Percentiles rank a stretch among this genome's conserved stretches.
phyloP scores from a whole-genome alignment of 345 rosid genomes.

The Odontarrhena argentea region DNA sequence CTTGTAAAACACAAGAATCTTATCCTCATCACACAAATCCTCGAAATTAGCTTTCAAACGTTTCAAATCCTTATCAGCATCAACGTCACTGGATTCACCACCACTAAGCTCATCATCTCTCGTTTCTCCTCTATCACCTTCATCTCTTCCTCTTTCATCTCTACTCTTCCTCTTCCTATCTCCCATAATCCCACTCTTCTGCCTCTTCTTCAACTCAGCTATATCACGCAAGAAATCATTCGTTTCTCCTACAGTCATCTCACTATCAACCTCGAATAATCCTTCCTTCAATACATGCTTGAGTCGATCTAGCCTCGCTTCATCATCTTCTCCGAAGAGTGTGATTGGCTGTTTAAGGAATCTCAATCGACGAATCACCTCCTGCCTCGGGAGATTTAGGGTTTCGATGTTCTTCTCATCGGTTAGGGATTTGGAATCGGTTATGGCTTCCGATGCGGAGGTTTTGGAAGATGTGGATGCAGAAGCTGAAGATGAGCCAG shows the following conservation, averaged over 20 bases:
- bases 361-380: conserved; percentile 88
- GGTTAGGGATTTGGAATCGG: conserved; percentile 69
- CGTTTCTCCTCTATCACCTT: conserved; percentile 63
- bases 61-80: conserved; percentile 81
- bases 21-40: conserved; percentile 90
- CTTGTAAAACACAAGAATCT: conserved; percentile 88
- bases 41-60: conserved; percentile 86
- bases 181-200: conserved; percentile 75
- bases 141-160: conserved; percentile 76
- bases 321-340: conserved; percentile 92
- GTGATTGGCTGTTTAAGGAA: conserved; percentile 91
- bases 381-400: conserved; percentile 78
- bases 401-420: conserved; percentile 79
- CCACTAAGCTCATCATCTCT: conserved; percentile 77
- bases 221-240: conserved; percentile 96
- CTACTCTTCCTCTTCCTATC: conserved; percentile 82
- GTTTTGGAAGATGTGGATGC: conserved; percentile 41
- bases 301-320: conserved; percentile 77
- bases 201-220: conserved; percentile 86
- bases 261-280: conserved; percentile 88
- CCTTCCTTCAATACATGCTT: conserved; percentile 84
- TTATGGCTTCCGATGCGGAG: conserved; percentile 36
- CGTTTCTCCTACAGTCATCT: conserved; percentile 92
- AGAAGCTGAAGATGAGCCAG: conserved; percentile 45
- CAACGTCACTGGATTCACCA: conserved; percentile 93